Evolutionary conservation across 129 eudicot species (phyloP).

Genomic region (Escallonia herrerae): DNA sequence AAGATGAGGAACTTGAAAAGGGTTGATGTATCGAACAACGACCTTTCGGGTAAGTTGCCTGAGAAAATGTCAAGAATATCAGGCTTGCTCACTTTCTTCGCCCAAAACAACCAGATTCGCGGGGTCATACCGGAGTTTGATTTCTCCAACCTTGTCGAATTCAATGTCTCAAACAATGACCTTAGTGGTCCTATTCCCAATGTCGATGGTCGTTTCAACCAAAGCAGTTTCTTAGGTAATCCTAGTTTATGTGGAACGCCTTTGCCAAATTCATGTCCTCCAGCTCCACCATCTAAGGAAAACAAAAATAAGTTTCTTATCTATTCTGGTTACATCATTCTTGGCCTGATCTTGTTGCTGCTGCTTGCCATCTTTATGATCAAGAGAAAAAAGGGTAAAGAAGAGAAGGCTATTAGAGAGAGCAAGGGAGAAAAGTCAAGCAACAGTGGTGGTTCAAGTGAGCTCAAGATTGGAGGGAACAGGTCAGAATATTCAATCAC

Average conservation of each 20-base stretch:
- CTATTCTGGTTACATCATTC: constrained; percentile 37
- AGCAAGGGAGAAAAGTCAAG: constrained; percentile 17
- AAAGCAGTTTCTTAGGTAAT: constrained; percentile 47
- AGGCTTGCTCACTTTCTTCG: constrained; percentile 42
- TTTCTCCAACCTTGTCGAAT: constrained; percentile 39
- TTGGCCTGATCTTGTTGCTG: constrained; percentile 33
- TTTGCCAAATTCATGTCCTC: constrained; percentile 35
- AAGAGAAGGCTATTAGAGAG: constrained; percentile 5
- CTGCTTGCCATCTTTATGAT: constrained; percentile 30
- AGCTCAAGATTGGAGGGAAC: constrained; percentile 23
- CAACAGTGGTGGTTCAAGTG: constrained; percentile 32
- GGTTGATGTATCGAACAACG: constrained; percentile 46
- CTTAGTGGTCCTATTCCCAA: constrained; percentile 55
- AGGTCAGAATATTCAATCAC: constrained; percentile 66
- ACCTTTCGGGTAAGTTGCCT: constrained; percentile 50
- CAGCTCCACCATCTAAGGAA: constrained; percentile 16
- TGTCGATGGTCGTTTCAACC: constrained; percentile 29
- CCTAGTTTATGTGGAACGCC: constrained; percentile 49
- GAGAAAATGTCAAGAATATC: constrained; percentile 46
- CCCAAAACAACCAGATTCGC: constrained; percentile 40
- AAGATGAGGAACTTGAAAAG: constrained; percentile 39
- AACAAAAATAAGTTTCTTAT: constrained; percentile 30
- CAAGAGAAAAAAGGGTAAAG: constrained; percentile 23
- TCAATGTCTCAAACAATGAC: constrained; percentile 51
- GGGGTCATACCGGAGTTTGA: constrained; percentile 40